These are phyloP conservation scores for Citrus mangshanensis DNA, from an alignment of 345 rosid species.

Conservation along the genomic window DNA sequence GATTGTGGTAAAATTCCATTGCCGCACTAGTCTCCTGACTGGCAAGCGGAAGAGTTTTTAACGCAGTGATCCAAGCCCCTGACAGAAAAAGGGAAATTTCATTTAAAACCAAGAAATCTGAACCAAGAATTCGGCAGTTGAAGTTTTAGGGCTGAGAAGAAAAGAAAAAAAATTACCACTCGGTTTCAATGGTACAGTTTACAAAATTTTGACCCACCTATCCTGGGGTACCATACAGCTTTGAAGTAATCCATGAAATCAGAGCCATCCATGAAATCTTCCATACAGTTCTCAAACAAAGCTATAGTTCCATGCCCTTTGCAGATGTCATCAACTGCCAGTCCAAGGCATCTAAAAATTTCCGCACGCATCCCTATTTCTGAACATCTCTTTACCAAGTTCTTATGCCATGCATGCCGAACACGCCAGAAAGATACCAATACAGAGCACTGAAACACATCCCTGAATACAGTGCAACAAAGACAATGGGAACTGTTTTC, in stretches of 20 bases:
- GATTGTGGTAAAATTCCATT: slow-evolving; percentile 89
- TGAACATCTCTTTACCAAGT: slow-evolving; percentile 72
- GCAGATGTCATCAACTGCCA: slow-evolving; percentile 60
- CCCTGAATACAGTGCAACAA: slow-evolving; percentile 51
- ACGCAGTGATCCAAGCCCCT: slow-evolving; percentile 67
- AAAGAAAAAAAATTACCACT: background rate
- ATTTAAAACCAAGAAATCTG: background rate
- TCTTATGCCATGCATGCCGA: slow-evolving; percentile 89
- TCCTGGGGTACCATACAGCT: slow-evolving; percentile 78
- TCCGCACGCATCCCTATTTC: slow-evolving; percentile 53
- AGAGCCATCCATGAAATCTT: slow-evolving; percentile 53
- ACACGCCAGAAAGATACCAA: slow-evolving; percentile 83
- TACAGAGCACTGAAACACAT: slow-evolving; percentile 88
- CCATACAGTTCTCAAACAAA: slow-evolving; percentile 54
- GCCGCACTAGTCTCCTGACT: slow-evolving; percentile 85
- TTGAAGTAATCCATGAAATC: slow-evolving; percentile 83
- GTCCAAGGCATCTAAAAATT: slow-evolving; percentile 62
- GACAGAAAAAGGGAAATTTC: slow-evolving; percentile 6
- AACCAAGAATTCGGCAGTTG: background rate
- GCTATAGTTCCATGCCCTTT: slow-evolving; percentile 47
- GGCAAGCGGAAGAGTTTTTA: slow-evolving; percentile 71
- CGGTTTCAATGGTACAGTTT: background rate
- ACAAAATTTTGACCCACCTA: slow-evolving; percentile 42
- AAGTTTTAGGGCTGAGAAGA: background rate
- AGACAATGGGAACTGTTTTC: background rate